A percentile compares a stretch with the other conserved stretches of the same genome.
phyloP scores from a whole-genome alignment of 176 grass and related monocot genomes.

The Aechmea fasciata region DNA sequence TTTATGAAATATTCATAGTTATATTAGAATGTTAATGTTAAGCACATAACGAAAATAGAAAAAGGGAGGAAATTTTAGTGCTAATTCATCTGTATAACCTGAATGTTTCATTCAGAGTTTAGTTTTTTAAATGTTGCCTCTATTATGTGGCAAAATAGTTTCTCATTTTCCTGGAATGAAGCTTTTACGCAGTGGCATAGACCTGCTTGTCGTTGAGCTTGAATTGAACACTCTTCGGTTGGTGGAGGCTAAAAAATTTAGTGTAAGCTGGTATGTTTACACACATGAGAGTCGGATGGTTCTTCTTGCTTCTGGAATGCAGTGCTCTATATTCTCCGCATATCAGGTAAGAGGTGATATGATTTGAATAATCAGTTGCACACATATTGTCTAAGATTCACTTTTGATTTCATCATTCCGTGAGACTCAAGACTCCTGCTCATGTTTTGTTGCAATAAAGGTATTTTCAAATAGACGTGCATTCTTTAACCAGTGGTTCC shows the following conservation, averaged over 20 bases:
- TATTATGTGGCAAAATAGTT: not conserved
- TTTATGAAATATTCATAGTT: too few species aligned
- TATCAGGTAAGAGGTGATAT: constrained; percentile 57
- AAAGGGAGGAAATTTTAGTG: not conserved
- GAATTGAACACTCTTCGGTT: constrained; percentile 51
- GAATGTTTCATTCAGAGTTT: too few species aligned
- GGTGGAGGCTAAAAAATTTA: constrained; percentile 71
- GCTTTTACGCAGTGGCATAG: constrained; percentile 61
- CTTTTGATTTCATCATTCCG: not conserved
- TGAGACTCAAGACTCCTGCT: not conserved
- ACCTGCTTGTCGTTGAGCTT: constrained; percentile 76
- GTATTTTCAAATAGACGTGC: not conserved
- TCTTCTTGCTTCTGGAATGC: constrained; percentile 95
- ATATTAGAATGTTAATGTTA: too few species aligned
- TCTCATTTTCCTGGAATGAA: constrained; percentile 11
- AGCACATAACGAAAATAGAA: not conserved
- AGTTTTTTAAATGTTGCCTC: too few species aligned
- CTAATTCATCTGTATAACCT: too few species aligned
- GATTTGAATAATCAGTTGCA: not conserved
- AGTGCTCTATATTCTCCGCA: constrained; percentile 63
- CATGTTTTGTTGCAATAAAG: not conserved
- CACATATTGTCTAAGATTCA: not conserved
- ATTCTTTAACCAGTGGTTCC: not conserved
- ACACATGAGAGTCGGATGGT: constrained; percentile 95
- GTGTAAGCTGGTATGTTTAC: constrained; percentile 82